Evolutionary conservation across 129 eudicot genomes (phyloP).

Genomic region (Heracleum sosnowskyi): DNA sequence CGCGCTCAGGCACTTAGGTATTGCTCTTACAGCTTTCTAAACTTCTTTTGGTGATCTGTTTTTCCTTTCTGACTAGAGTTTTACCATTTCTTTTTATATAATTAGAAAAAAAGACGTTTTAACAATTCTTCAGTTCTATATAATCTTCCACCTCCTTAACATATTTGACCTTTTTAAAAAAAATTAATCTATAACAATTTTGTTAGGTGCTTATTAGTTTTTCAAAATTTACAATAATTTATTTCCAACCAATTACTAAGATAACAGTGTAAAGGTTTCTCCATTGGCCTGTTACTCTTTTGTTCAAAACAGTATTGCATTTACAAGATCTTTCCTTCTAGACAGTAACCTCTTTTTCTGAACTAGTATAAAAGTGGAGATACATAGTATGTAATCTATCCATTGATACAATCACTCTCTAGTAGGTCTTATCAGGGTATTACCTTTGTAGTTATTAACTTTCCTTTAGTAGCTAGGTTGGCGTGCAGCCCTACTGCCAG

Average conservation of each 20-base stretch:
- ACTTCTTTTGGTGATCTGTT: background rate
- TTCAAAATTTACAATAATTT: background rate
- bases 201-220: background rate
- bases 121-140: too few relatives aligned
- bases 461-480: constrained; percentile 1
- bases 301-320: background rate
- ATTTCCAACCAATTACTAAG: background rate
- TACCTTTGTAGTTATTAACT: background rate
- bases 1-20: constrained; percentile 98
- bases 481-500: background rate
- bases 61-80: too few relatives aligned
- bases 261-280: background rate
- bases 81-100: too few relatives aligned
- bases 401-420: background rate
- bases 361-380: background rate
- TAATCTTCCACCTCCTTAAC: background rate
- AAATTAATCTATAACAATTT: background rate
- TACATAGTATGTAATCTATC: background rate
- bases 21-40: background rate
- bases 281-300: background rate
- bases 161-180: background rate
- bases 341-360: background rate
- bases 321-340: background rate
- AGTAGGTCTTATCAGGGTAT: background rate
- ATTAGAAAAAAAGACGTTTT: too few relatives aligned